Percentiles rank a stretch among this genome's conserved stretches.
phyloP scores from a whole-genome alignment of 352 stramenopile genomes.

The Globisporangium nodosum region DNA sequence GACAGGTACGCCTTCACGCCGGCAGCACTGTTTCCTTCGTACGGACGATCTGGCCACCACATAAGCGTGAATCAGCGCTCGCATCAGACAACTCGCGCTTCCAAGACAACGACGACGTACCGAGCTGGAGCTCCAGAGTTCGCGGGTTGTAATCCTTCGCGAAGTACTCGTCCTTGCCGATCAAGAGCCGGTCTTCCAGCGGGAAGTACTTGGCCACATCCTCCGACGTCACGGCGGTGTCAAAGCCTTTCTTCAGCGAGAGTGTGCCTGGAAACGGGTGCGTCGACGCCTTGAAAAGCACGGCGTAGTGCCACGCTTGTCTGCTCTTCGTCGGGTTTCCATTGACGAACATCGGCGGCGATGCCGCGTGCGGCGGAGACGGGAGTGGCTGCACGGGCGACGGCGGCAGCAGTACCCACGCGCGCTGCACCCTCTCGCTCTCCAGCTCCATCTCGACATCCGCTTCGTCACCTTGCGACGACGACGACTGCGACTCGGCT shows the following conservation, averaged over 20 bases:
- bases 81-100: not conserved
- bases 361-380: not conserved
- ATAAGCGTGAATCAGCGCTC: not conserved
- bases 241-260: slow-evolving; percentile 29
- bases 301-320: slow-evolving; percentile 70
- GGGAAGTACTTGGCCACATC: slow-evolving; percentile 60
- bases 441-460: slow-evolving; percentile 8
- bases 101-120: slow-evolving; percentile 13
- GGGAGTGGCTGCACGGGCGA: slow-evolving; percentile 2
- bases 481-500: not conserved
- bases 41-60: slow-evolving; percentile 44
- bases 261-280: slow-evolving; percentile 45
- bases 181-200: slow-evolving; percentile 46
- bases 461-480: not conserved
- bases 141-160: slow-evolving; percentile 30
- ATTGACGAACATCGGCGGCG: slow-evolving; percentile 21
- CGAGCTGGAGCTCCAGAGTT: slow-evolving; percentile 37
- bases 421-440: not conserved
- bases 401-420: slow-evolving; percentile 2
- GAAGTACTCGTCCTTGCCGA: slow-evolving; percentile 53
- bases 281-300: slow-evolving; percentile 58
- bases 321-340: slow-evolving; percentile 22
- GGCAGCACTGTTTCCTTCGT: slow-evolving; percentile 34
- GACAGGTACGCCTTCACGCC: slow-evolving; percentile 46
- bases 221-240: slow-evolving; percentile 29